Evolutionary conservation across 176 grass and related monocot genomes (phyloP), one percentile per base, ranked within the genome.

Genomic region (Ensete ventricosum): DNA sequence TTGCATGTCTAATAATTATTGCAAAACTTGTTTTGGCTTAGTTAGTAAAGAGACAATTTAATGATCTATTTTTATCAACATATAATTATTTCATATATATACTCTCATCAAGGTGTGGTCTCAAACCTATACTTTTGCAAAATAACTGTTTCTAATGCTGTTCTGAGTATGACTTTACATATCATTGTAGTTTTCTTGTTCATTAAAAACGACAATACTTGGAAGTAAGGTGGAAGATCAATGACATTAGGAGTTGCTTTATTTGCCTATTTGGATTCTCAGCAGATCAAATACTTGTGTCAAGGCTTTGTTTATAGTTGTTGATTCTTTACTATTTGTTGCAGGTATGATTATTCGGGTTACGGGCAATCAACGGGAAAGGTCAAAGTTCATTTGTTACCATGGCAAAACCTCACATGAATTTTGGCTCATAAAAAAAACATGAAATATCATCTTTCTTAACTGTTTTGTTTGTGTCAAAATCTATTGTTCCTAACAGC

Each of bases 341-440:
- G 49, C 75, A 77, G 75, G 48, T 77, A 77, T 24, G 75, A 77
- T 25, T 77, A 77, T 24, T 65, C 75, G 26, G 75, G 75, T 19
- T 77, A 77, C 52, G 75, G 75, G 21, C 75, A 77, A 64, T 77
- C 75, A 14, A 77, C 75, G 10, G 75, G 75, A 52, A 77, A 77
- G 75, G 75, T 65, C 25, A 48, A 13, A 22, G 17, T 52, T 22
- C 49, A 52, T 77, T 20, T 24, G 20, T 53, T 65, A 16, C 53
- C 26, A 14, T 26, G 11, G 55, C 13, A 65, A 14, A 6, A 65
- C 52, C n/a, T 77, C 65, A 52, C 59, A 52, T 25, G 58, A 60
- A 23, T 23, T 26, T 64, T 77, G 6, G 43, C 1, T 65, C 21
- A 52, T 64, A 53, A 34, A 48, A 51, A 62, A 25, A 8, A 77